Percentiles rank a stretch among this genome's conserved stretches.
Evolutionary conservation across 1,284 basidiomycete species (phyloP).

Genomic region (Jaminaea rosea): DNA sequence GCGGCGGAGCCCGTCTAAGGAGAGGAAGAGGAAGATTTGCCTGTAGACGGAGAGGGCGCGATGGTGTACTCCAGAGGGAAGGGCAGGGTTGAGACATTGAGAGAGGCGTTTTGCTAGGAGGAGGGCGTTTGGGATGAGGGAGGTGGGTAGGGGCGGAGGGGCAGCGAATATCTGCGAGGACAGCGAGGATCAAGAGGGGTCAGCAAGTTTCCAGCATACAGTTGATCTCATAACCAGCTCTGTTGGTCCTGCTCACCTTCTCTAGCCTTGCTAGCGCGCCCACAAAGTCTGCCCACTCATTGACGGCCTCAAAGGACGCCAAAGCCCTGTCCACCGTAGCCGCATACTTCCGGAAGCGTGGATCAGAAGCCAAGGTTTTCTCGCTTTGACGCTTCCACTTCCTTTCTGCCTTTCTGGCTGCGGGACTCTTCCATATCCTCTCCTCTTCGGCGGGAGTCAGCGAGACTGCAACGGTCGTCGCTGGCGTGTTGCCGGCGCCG

Average conservation of each 20-base stretch:
- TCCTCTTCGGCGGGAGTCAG: neutral
- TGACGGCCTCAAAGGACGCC: slow-evolving; percentile 85
- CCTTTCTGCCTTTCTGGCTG: slow-evolving; percentile 37
- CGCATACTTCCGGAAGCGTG: slow-evolving; percentile 92
- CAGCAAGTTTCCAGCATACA: neutral
- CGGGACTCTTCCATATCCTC: slow-evolving; percentile 32
- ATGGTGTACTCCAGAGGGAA: slow-evolving; percentile 94
- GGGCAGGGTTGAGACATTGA: slow-evolving; percentile 91
- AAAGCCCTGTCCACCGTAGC: slow-evolving; percentile 84
- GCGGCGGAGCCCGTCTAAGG: slow-evolving; percentile 72
- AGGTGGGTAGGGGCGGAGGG: neutral
- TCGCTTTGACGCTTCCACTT: slow-evolving; percentile 42
- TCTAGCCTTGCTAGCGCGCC: slow-evolving; percentile 89
- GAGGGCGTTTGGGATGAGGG: slow-evolving; percentile 75
- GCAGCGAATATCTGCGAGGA: slow-evolving; percentile 61
- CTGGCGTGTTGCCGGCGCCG: slow-evolving; percentile 1
- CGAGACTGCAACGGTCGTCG: slow-evolving; percentile 1
- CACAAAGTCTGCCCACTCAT: slow-evolving; percentile 99
- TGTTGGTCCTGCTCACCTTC: slow-evolving; percentile 66
- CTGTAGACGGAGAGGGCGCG: slow-evolving; percentile 89
- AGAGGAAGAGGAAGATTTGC: slow-evolving; percentile 79
- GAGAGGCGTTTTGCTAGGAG: slow-evolving; percentile 88
- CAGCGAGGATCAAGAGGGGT: neutral
- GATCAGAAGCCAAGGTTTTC: slow-evolving; percentile 54
- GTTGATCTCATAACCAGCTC: no score